phyloP scores from a whole-genome alignment of 73 alveolate species.

The Paraurostyla sp. region DNA sequence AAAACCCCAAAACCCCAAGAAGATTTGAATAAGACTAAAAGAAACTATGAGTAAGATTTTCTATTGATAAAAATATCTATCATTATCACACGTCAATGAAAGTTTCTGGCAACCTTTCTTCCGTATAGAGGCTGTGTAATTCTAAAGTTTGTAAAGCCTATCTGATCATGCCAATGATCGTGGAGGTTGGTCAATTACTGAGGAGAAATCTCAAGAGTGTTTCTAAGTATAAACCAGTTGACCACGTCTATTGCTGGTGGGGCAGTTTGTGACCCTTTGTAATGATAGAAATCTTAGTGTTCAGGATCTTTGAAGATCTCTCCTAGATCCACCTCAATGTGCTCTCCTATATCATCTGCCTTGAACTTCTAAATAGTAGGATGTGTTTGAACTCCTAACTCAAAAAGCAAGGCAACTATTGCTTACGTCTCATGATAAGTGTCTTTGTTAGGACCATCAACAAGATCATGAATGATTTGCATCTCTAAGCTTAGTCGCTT shows the following conservation, averaged over 20 bases:
- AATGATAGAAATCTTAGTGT: not conserved
- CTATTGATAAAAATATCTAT: no score
- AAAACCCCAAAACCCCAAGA: no score
- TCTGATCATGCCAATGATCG: conserved; percentile 18
- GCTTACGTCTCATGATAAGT: conserved; percentile 24
- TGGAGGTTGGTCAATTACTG: not conserved
- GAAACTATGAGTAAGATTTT: no score
- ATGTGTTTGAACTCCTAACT: not conserved
- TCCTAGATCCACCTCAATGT: not conserved
- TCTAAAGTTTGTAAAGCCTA: not conserved
- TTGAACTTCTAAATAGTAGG: not conserved
- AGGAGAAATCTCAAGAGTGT: not conserved
- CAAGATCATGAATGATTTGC: conserved; percentile 41
- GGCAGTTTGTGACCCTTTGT: conserved; percentile 15
- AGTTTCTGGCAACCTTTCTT: conserved; percentile 5
- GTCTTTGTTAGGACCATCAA: conserved; percentile 7
- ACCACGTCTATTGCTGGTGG: conserved; percentile 5
- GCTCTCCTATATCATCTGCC: not conserved
- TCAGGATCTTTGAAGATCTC: not conserved
- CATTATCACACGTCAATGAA: conserved; percentile 19
- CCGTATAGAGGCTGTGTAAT: not conserved
- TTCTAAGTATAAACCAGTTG: conserved; percentile 16
- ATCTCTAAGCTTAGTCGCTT: not conserved
- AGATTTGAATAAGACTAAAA: no score
- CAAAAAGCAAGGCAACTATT: not conserved